Conservation (phyloP, 2,329 filamentous ascomycete genomes). For the Ambrosiella xylebori region DNA sequence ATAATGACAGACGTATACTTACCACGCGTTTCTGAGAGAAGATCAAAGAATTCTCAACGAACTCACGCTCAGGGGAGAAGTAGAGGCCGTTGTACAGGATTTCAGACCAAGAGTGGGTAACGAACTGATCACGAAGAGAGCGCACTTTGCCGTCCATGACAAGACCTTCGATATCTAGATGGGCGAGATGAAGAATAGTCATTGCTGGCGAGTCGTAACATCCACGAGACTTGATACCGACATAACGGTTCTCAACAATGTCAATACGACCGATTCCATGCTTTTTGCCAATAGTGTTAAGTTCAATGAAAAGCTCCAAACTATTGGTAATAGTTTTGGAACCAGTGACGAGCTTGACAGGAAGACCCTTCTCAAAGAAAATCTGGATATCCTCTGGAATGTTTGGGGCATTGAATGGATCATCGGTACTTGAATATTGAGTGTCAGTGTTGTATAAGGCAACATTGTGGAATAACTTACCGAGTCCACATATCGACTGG, state of each 20-base stretch:
- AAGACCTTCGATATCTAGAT: conserved; percentile 36
- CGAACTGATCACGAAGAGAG: conserved; percentile 34
- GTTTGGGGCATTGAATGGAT: conserved; percentile 47
- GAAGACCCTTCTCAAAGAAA: conserved; percentile 49
- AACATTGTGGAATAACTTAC: not conserved
- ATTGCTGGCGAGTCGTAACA: conserved; percentile 25
- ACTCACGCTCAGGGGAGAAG: conserved; percentile 36
- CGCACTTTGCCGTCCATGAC: conserved; percentile 38
- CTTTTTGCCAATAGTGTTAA: conserved; percentile 45
- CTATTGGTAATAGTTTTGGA: conserved; percentile 43
- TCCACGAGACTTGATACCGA: conserved; percentile 26
- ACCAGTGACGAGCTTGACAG: conserved; percentile 42
- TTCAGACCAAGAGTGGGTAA: conserved; percentile 28
- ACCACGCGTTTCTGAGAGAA: conserved; percentile 37
- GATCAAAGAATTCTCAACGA: conserved; percentile 42
- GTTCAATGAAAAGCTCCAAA: conserved; percentile 45
- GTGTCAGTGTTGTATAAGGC: not conserved
- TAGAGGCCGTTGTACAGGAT: conserved; percentile 33
- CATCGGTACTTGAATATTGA: conserved; percentile 23
- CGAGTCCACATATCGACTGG: conserved; percentile 55
- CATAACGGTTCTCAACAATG: conserved; percentile 30
- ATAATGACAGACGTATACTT: conserved; percentile 4
- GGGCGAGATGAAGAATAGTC: conserved; percentile 18
- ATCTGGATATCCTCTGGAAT: conserved; percentile 47
- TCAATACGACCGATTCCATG: conserved; percentile 53